Conservation (phyloP, 768 basidiomycete species). For the Cystofilobasidium capitatum region DNA sequence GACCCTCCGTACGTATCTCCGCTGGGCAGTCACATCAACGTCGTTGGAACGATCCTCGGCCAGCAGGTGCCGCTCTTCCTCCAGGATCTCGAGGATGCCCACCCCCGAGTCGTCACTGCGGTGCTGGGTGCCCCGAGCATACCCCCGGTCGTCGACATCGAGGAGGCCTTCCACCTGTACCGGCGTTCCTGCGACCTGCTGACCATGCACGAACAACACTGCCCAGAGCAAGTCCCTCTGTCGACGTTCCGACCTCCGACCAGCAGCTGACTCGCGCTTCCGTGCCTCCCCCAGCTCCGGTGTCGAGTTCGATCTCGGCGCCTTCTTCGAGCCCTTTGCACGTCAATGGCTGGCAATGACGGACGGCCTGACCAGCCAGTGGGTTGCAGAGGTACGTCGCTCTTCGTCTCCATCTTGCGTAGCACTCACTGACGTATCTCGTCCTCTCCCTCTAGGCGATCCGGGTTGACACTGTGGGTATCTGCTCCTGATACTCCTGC, state of each 20-base stretch:
- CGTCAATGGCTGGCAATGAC: slow-evolving; percentile 80
- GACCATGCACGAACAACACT: slow-evolving; percentile 74
- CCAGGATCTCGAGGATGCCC: slow-evolving; percentile 56
- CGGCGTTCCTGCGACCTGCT: slow-evolving; percentile 62
- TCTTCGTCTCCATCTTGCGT: background rate
- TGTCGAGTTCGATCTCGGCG: slow-evolving; percentile 53
- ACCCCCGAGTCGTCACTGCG: slow-evolving; percentile 63
- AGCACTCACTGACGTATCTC: slow-evolving; percentile 1
- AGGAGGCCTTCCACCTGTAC: slow-evolving; percentile 81
- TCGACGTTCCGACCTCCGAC: background rate
- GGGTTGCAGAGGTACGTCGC: slow-evolving; percentile 76
- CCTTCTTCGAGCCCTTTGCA: slow-evolving; percentile 80
- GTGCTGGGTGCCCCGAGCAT: slow-evolving; percentile 15
- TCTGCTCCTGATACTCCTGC: background rate
- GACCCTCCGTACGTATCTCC: slow-evolving; percentile 11
- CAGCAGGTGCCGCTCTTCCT: slow-evolving; percentile 57
- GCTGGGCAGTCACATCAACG: slow-evolving; percentile 45
- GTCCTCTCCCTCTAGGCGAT: slow-evolving; percentile 59
- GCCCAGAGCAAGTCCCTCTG: slow-evolving; percentile 52
- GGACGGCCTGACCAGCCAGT: slow-evolving; percentile 78
- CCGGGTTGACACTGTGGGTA: slow-evolving; percentile 62
- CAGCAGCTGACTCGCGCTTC: slow-evolving; percentile 10
- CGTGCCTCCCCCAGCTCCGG: slow-evolving; percentile 6
- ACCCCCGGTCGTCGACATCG: slow-evolving; percentile 53
- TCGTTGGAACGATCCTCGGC: slow-evolving; percentile 54